A percentile compares a stretch with the other conserved stretches of the same genome.
Evolutionary conservation across 208 protist species (phyloP).

Genomic region (Leishmania mexicana): DNA sequence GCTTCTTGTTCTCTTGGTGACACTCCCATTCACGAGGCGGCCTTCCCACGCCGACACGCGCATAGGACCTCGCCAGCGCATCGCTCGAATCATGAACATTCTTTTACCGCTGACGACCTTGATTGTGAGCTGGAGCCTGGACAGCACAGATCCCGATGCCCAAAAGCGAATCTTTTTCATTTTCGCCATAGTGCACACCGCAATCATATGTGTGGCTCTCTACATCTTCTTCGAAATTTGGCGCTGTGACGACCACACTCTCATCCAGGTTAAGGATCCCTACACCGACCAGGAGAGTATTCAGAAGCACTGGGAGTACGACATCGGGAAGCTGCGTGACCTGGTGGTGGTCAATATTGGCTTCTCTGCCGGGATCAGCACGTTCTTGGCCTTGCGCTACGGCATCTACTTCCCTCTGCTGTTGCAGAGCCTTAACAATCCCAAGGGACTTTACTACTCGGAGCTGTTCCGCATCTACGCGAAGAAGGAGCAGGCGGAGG

Average conservation of each 20-base stretch:
- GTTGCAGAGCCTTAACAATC: conserved; percentile 86
- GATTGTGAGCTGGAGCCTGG: conserved; percentile 81
- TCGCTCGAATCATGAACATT: conserved; percentile 60
- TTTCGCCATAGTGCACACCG: conserved; percentile 63
- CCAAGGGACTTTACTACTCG: conserved; percentile 56
- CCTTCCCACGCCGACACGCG: background rate
- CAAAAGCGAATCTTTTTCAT: conserved; percentile 49
- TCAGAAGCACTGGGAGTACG: conserved; percentile 68
- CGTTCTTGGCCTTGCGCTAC: conserved; percentile 57
- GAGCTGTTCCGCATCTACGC: conserved; percentile 78
- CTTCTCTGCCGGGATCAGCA: conserved; percentile 50
- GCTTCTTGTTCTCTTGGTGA: background rate
- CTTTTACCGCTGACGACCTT: conserved; percentile 68
- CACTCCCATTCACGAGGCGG: background rate
- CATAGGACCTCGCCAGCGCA: background rate
- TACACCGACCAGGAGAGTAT: conserved; percentile 53
- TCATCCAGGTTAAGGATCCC: conserved; percentile 54
- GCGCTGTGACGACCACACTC: conserved; percentile 34
- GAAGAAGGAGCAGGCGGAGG: conserved; percentile 42
- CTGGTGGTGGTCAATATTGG: conserved; percentile 64
- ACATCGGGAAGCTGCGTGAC: conserved; percentile 70
- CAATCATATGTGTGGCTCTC: conserved; percentile 39
- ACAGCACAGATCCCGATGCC: conserved; percentile 73
- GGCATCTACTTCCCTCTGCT: conserved; percentile 74
- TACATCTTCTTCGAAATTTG: conserved; percentile 68